Percentiles rank a stretch among this genome's conserved stretches.
Conservation (phyloP, 257 asterid genomes). For the Gynochthodes officinalis region DNA sequence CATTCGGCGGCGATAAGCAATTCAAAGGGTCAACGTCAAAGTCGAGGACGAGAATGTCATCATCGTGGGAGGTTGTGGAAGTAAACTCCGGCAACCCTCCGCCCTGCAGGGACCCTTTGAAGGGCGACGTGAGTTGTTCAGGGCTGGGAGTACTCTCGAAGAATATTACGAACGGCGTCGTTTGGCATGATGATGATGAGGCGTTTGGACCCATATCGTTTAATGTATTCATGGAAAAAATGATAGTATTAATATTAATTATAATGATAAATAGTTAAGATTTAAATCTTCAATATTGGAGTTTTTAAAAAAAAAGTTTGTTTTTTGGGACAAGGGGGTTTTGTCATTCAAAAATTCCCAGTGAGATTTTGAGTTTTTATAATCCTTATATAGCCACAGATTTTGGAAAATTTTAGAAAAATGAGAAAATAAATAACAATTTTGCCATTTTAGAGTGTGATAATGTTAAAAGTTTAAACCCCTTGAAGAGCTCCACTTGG, state of each 20-base stretch:
- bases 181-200: neutral
- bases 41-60: neutral
- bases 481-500: neutral
- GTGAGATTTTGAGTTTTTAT: neutral
- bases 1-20: constrained; percentile 4
- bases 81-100: constrained; percentile 7
- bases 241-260: no score
- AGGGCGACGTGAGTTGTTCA: neutral
- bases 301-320: neutral
- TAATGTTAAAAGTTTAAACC: neutral
- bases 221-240: neutral
- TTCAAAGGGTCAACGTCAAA: constrained; percentile 1
- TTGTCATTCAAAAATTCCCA: constrained; percentile 9
- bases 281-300: neutral
- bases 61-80: neutral
- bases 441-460: neutral
- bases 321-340: neutral
- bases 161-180: constrained; percentile 2
- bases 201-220: neutral
- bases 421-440: neutral
- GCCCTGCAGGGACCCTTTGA: neutral
- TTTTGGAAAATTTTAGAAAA: neutral
- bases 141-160: neutral
- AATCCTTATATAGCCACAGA: neutral
- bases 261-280: no score